These are phyloP conservation scores for Neodidymelliopsis sp. DNA, from an alignment of 2,329 filamentous ascomycete genomes.

Conservation along the genomic window DNA sequence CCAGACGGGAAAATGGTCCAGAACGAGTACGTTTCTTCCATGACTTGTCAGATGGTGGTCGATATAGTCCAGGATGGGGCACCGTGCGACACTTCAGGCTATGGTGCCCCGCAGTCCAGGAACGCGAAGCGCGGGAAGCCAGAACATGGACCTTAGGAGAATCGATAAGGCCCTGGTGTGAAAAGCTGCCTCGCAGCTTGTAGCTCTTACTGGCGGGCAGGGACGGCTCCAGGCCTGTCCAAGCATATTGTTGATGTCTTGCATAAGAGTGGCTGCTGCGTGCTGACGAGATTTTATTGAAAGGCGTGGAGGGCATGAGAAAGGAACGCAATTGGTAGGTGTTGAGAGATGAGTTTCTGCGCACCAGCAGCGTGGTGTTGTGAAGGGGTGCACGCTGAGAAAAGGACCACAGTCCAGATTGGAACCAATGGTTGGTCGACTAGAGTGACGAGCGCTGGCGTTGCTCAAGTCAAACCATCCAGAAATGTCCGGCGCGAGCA, in stretches of 20 bases:
- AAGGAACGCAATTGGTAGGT: constrained; percentile 12
- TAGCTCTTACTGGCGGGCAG: neutral
- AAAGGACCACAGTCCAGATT: constrained; percentile 10
- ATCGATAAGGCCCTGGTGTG: neutral
- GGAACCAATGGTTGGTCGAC: constrained; percentile 7
- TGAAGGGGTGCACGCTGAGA: neutral
- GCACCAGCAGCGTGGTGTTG: constrained; percentile 6
- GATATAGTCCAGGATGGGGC: neutral
- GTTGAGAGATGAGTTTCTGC: constrained; percentile 12
- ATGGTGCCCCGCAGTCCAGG: constrained; percentile 4
- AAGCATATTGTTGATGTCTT: neutral
- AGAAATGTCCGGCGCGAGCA: constrained; percentile 10
- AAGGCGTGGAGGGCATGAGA: constrained; percentile 1
- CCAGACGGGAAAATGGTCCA: neutral
- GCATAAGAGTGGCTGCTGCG: neutral
- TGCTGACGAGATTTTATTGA: constrained; percentile 12
- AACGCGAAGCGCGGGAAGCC: constrained; percentile 7
- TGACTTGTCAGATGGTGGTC: neutral
- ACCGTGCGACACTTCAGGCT: neutral
- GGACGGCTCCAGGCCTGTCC: neutral
- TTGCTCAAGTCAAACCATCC: neutral
- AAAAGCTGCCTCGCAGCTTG: neutral
- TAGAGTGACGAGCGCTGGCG: constrained; percentile 10
- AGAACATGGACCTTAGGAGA: neutral
- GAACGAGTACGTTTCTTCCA: neutral